Base-by-base conservation (phyloP, 148 eudicot species). In the Camellia granthamiana region DNA sequence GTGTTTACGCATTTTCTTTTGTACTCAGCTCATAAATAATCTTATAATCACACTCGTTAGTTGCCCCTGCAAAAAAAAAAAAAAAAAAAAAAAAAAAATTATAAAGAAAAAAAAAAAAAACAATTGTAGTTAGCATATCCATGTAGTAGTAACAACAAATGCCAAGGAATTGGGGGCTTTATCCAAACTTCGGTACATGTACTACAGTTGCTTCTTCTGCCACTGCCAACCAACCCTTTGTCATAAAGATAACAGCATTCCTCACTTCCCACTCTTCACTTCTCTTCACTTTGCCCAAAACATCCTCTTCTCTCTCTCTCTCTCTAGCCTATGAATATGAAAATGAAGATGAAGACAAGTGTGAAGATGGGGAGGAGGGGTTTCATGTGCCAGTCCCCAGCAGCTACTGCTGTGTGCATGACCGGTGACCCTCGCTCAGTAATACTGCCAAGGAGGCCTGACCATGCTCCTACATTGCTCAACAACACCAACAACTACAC, bases 381-480 rank as follows among this genome's bases (percentile, higher is more conserved):
- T 2, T 90, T 90, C 81, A 88, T 91, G 92, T 91, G 95, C 86
- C 89, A 83, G 68, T 81, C 90, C 23, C 81, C 80, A 18, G 87
- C 78, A 21, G 77, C 86, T 0, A 88, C 87, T 2, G 86, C 85
- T 10, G 83, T 79, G 69, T 89, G 92, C 82, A 77, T 85, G 82
- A 69, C 82, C 15, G 75, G 69, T 8, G 90, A 89, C 69, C 19
- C 72, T 14, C 75, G 79, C 77, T 84, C 92, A 0, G 87, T 89
- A 12, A 81, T 91, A 43, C 90, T 87, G 7, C 70, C 79, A 15
- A 81, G 83, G 74, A 58, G 65, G 42, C 38, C 18, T 46, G 80
- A 83, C 12, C 82, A 66, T 44, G 82, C 44, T 47, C 18, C 78
- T 38, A 72, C 79, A 69, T 67, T 78, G 78, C 67, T 82, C 84